Conservation (phyloP, 2,329 filamentous ascomycete genomes). For the Aureobasidium sp. region DNA sequence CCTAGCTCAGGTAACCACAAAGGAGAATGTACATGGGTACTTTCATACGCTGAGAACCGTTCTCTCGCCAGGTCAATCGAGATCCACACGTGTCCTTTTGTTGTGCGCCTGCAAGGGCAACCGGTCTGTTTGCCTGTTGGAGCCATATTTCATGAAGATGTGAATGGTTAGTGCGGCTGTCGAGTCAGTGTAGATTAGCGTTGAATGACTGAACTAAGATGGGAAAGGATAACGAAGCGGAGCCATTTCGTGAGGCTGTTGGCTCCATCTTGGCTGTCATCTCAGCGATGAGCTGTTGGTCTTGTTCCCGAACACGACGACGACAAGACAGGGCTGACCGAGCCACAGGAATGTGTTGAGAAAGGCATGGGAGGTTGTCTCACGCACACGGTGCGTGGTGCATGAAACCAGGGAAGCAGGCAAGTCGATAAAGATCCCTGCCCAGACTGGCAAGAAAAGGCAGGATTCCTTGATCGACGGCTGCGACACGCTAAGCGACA, state of each 20-base stretch:
- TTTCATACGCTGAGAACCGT: background rate
- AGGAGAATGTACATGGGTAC: conserved; percentile 4
- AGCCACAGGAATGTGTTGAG: background rate
- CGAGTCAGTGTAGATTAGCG: conserved; percentile 7
- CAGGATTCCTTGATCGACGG: conserved; percentile 6
- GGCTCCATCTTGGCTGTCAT: background rate
- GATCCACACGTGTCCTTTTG: conserved; percentile 1
- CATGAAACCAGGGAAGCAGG: conserved; percentile 8
- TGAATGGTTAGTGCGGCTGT: background rate
- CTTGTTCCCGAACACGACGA: background rate
- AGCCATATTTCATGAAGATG: background rate
- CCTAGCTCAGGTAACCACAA: background rate
- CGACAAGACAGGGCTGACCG: background rate
- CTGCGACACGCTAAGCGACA: conserved; percentile 12
- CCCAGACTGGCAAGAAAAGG: conserved; percentile 3
- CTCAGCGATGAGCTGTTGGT: background rate
- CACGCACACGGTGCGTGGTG: background rate
- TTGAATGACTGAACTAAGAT: background rate
- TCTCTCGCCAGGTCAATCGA: background rate
- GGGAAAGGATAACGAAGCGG: conserved; percentile 1
- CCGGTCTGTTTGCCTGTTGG: background rate
- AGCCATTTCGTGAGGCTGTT: background rate
- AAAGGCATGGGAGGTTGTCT: background rate
- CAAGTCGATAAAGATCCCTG: conserved; percentile 6
- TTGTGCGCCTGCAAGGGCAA: background rate